Conservation (phyloP, 257 asterid genomes). For the Paraleonurus japonicus region DNA sequence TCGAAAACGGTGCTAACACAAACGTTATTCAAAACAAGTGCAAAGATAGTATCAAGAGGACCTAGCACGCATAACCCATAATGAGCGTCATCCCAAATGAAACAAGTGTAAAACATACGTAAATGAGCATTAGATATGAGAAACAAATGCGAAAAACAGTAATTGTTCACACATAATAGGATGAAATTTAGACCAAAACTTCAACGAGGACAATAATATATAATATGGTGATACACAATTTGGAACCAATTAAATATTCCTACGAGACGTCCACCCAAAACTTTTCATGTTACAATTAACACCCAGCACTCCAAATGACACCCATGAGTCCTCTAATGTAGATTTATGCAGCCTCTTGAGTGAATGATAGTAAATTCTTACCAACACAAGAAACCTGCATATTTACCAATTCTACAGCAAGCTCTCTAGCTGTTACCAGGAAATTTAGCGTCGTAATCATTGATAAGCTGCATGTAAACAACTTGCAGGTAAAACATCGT, state of each 20-base stretch:
- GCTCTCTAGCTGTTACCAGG: constrained; percentile 40
- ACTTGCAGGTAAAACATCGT: background rate
- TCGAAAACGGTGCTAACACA: too few relatives aligned
- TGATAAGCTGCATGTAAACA: constrained; percentile 37
- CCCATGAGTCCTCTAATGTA: background rate
- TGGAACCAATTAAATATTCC: background rate
- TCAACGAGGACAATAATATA: background rate
- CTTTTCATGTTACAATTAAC: constrained; percentile 12
- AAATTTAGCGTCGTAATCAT: constrained; percentile 50
- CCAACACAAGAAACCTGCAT: background rate
- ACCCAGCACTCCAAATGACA: constrained; percentile 5
- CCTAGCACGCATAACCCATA: too few relatives aligned
- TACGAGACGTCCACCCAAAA: constrained; percentile 6
- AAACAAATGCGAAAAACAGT: too few relatives aligned
- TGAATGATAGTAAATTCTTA: background rate
- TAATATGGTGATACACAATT: constrained; percentile 12
- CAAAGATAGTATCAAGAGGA: too few relatives aligned
- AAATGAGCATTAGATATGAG: too few relatives aligned
- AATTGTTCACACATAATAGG: background rate
- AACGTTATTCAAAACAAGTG: too few relatives aligned
- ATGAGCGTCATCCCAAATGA: too few relatives aligned
- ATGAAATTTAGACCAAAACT: constrained; percentile 11
- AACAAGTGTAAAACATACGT: too few relatives aligned
- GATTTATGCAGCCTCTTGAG: constrained; percentile 4
- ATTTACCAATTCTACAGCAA: constrained; percentile 2